These are phyloP conservation scores for Aspergillus hancockii DNA, from an alignment of 495 filamentous ascomycete species.

Conservation along the genomic window DNA sequence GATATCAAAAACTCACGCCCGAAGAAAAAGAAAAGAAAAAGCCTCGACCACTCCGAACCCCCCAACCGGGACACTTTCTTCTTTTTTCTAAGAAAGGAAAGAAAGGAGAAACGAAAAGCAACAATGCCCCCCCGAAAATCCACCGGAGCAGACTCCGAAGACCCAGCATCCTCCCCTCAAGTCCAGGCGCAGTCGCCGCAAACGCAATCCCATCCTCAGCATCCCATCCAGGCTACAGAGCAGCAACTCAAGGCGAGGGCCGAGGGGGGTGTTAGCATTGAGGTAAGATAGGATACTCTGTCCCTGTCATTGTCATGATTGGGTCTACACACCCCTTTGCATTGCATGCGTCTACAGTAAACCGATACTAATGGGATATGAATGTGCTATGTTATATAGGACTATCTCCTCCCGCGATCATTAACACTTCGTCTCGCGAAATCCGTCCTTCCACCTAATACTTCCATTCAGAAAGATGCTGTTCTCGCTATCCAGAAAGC, in stretches of 20 bases:
- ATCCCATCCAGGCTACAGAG: conserved; percentile 40
- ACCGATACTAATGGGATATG: conserved; percentile 7
- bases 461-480: conserved; percentile 91
- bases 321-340: too few relatives aligned
- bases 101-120: neutral
- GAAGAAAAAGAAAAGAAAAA: neutral
- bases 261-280: conserved; percentile 44
- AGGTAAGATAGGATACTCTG: too few relatives aligned
- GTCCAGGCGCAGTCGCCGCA: conserved; percentile 10
- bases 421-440: conserved; percentile 92
- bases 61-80: too few relatives aligned
- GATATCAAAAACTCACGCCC: too few relatives aligned
- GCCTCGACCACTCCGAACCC: too few relatives aligned
- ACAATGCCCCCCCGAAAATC: conserved; percentile 4
- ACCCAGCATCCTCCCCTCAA: conserved; percentile 19
- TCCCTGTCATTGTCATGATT: too few relatives aligned
- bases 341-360: neutral
- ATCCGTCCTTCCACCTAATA: conserved; percentile 94
- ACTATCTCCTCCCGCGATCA: conserved; percentile 89
- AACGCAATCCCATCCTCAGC: conserved; percentile 19
- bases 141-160: conserved; percentile 19
- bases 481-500: conserved; percentile 88
- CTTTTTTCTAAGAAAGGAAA: neutral
- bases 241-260: conserved; percentile 49
- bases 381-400: conserved; percentile 49